Percentiles rank a stretch among this genome's conserved stretches.
These are phyloP conservation scores for Skeletonema marinoi DNA, from an alignment of 108 stramenopile species.

Conservation along the genomic window DNA sequence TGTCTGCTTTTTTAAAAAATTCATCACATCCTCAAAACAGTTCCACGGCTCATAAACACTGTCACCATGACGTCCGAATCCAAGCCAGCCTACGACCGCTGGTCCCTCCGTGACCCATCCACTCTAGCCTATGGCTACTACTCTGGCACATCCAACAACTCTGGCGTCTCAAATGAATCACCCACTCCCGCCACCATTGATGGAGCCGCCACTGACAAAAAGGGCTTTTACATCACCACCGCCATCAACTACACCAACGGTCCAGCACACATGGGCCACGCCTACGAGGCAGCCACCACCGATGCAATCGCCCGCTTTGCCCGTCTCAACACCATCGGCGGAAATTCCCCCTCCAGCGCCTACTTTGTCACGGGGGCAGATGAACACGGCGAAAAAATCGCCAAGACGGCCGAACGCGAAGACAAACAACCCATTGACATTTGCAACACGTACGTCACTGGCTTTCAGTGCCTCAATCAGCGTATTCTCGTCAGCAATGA, in stretches of 20 bases:
- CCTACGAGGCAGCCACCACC: slow-evolving; percentile 93
- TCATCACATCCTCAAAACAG: neutral
- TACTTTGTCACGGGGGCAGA: slow-evolving; percentile 98
- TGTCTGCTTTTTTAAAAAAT: neutral
- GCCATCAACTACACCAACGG: slow-evolving; percentile 99
- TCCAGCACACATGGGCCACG: slow-evolving; percentile 98
- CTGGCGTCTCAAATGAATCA: neutral
- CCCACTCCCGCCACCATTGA: neutral
- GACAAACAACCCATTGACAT: slow-evolving; percentile 89
- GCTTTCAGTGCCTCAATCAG: slow-evolving; percentile 93
- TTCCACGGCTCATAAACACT: neutral
- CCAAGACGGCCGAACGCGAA: slow-evolving; percentile 86
- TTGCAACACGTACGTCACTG: slow-evolving; percentile 90
- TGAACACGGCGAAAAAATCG: slow-evolving; percentile 99
- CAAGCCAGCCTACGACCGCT: slow-evolving; percentile 64
- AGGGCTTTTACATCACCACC: slow-evolving; percentile 94
- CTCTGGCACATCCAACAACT: slow-evolving; percentile 13
- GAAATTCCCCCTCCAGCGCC: slow-evolving; percentile 43
- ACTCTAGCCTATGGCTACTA: slow-evolving; percentile 75
- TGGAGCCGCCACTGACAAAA: neutral
- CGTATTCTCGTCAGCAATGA: slow-evolving; percentile 92
- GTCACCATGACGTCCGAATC: slow-evolving; percentile 2
- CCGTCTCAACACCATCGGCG: slow-evolving; percentile 50
- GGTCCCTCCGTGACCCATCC: slow-evolving; percentile 73
- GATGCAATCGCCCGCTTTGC: slow-evolving; percentile 93